Base-by-base conservation (phyloP, 2,329 filamentous ascomycete genomes). In the Ascochyta fabae region DNA sequence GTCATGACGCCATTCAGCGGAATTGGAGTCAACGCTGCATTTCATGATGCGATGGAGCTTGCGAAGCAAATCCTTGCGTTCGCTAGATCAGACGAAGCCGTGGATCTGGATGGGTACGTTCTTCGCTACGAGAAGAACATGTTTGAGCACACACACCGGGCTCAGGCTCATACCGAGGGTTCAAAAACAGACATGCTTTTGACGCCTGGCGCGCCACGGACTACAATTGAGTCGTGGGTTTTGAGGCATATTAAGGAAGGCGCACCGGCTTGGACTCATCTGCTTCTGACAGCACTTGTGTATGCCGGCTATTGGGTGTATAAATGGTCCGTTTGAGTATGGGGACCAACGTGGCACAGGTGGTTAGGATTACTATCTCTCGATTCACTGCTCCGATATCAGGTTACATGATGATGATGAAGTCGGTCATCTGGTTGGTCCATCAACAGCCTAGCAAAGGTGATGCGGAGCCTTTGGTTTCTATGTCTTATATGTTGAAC, bases 171-270 rank as follows among this genome's bases (percentile, higher is more conserved):
- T 50, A 78, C 75, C 9, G 79, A 79, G 43, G 80, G 83, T 50
- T 64, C 78, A 63, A 78, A 79, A 64, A 69, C 73, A 27, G 72
- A 78, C 35, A 82, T 80, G 78, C 76, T 84, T 61, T 80, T 81
- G 55, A 81, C 78, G 0, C 73, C 76, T 3, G 79, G 77, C 2
- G 77, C 78, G 9, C 82, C 82, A 16, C 69, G 77, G 40, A 68
- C 73, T 4, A 70, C 76, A 15, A 79, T 84, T 51, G 75, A 79
- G 23, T 72, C 60, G 27, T 78, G 56, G 52, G 13, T 66, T 3
- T n/a, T 60, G 3, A 50, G 66, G 42, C 57, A 62, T 27, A 40
- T 45, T 12, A 67, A 60, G 36, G 47, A 40, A 13, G 61, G 62
- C 3, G 10, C 55, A 3, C 61, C 67, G 1, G 3, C 2, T 5